Evolutionary conservation across 148 eudicot genomes (phyloP).

Genomic region (Dianthus caryophyllus): DNA sequence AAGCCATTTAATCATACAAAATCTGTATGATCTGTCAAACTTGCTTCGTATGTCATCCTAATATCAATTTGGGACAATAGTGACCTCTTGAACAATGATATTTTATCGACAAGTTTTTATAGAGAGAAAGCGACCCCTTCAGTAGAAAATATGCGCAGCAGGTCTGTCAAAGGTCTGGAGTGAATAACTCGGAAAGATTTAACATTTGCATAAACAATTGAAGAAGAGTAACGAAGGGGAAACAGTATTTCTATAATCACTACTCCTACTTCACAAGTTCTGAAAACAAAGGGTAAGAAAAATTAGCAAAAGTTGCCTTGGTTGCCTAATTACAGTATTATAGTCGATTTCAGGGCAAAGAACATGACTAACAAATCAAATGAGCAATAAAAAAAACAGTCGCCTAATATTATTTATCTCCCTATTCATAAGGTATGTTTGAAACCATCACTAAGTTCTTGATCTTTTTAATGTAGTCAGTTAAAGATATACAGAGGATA

Average conservation of each 20-base stretch:
- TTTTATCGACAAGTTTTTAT: neutral
- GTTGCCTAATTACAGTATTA: neutral
- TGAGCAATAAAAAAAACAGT: neutral
- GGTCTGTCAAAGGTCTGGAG: neutral
- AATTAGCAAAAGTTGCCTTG: neutral
- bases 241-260: too few relatives aligned
- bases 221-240: neutral
- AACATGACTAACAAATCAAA: slow-evolving; percentile 2
- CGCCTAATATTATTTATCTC: neutral
- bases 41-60: neutral
- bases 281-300: neutral
- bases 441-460: neutral
- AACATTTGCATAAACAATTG: neutral
- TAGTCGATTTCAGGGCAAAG: neutral
- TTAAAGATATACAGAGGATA: neutral
- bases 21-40: neutral
- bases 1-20: neutral
- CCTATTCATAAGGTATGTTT: too few relatives aligned
- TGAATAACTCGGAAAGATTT: neutral
- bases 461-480: neutral
- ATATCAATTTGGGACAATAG: neutral
- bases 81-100: neutral
- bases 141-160: neutral
- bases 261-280: neutral
- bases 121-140: neutral